Conservation (phyloP, 108 stramenopile genomes). For the Stephanodiscus triporus region DNA sequence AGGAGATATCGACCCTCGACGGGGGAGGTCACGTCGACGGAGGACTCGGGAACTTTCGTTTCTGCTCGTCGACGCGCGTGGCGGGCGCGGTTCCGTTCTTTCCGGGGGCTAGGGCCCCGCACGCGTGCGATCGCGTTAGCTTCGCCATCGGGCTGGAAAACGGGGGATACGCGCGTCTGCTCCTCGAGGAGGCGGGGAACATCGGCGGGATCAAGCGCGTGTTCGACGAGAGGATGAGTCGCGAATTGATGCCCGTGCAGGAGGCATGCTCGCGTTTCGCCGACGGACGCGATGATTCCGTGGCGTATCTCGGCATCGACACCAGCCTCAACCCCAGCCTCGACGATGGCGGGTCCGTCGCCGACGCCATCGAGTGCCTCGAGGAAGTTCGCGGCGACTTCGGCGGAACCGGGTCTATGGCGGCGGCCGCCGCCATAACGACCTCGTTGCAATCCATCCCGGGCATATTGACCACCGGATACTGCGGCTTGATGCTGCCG, state of each 20-base stretch:
- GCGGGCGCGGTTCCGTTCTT: constrained; percentile 77
- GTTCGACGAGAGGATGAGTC: constrained; percentile 50
- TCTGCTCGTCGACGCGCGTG: constrained; percentile 61
- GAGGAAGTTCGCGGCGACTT: constrained; percentile 64
- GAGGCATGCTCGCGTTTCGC: constrained; percentile 42
- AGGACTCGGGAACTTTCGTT: constrained; percentile 84
- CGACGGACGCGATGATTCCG: constrained; percentile 2
- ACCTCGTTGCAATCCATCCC: constrained; percentile 69
- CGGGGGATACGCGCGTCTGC: constrained; percentile 56
- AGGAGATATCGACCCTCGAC: constrained; percentile 52
- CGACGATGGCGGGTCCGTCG: constrained; percentile 70
- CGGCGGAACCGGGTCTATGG: constrained; percentile 71
- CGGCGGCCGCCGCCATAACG: constrained; percentile 79
- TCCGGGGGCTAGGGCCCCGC: constrained; percentile 65
- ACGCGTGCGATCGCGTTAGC: constrained; percentile 12
- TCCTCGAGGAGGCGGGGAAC: constrained; percentile 50
- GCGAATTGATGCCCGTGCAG: constrained; percentile 64
- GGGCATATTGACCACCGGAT: constrained; percentile 65
- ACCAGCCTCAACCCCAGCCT: constrained; percentile 83
- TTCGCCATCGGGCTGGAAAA: constrained; percentile 89
- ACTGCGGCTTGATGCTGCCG: constrained; percentile 88
- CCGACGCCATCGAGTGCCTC: constrained; percentile 74
- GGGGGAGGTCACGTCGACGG: constrained; percentile 30
- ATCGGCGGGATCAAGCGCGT: constrained; percentile 51
- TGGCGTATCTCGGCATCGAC: constrained; percentile 75